phyloP scores from a whole-genome alignment of 2,329 filamentous ascomycete species.

The Bipolaris gigantea region DNA sequence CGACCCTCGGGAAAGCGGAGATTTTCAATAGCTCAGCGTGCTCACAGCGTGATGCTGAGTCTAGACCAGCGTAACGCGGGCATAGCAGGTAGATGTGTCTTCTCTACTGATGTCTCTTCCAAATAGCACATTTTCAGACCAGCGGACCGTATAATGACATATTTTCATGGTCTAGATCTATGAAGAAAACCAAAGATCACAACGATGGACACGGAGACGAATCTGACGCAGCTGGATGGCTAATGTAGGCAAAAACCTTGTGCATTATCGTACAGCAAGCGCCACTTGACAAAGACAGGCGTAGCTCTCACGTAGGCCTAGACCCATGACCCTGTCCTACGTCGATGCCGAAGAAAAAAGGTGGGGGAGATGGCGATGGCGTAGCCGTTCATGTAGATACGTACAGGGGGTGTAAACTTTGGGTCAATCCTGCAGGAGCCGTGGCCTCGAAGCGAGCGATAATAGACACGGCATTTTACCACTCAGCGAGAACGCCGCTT shows the following conservation, averaged over 20 bases:
- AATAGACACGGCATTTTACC: background rate
- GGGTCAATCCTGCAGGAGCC: background rate
- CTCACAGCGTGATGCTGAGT: no score
- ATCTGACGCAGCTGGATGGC: background rate
- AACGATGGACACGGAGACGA: background rate
- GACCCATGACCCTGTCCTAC: background rate
- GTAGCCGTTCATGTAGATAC: background rate
- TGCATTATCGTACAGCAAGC: conserved; percentile 1
- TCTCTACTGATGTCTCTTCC: no score
- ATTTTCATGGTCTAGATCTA: background rate
- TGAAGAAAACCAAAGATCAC: background rate
- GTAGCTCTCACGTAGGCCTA: background rate
- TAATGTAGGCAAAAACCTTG: background rate
- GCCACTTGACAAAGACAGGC: background rate
- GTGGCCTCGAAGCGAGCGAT: background rate
- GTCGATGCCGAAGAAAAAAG: background rate
- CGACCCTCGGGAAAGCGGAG: background rate
- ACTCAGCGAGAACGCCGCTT: background rate
- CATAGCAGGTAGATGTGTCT: no score
- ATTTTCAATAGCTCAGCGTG: no score
- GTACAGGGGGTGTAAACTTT: background rate
- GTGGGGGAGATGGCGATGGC: conserved; percentile 1
- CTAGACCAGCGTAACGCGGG: no score
- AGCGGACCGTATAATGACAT: background rate
- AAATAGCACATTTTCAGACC: no score